Conservation (phyloP, 768 basidiomycete genomes). For the Panaeolus papilionaceus region DNA sequence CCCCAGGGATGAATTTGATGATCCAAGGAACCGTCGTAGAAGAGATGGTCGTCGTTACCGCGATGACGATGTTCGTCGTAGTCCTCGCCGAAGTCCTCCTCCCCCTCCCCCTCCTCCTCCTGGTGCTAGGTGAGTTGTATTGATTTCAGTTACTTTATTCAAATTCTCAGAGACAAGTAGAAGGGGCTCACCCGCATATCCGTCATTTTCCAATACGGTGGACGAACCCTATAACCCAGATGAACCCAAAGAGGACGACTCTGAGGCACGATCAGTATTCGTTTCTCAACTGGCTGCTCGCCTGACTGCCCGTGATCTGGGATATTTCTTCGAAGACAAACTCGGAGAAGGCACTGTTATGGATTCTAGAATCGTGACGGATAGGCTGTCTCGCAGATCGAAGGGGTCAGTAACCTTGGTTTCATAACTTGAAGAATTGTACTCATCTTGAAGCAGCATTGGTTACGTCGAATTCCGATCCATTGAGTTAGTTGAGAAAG, state of each 20-base stretch:
- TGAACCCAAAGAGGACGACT: conserved; percentile 94
- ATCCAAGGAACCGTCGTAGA: conserved; percentile 49
- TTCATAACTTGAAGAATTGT: conserved; percentile 2
- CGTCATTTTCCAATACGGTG: conserved; percentile 54
- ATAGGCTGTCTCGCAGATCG: conserved; percentile 92
- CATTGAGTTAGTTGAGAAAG: conserved; percentile 91
- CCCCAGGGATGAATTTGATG: conserved; percentile 69
- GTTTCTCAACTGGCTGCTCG: conserved; percentile 98
- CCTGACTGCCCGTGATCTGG: conserved; percentile 95
- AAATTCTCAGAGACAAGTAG: conserved; percentile 41
- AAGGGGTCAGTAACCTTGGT: conserved; percentile 75
- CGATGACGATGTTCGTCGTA: conserved; percentile 49
- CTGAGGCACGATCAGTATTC: conserved; percentile 98
- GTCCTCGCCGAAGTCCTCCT: conserved; percentile 38
- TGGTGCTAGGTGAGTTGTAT: conserved; percentile 48
- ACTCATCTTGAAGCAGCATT: conserved; percentile 61
- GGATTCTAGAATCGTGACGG: conserved; percentile 96
- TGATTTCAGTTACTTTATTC: conserved; percentile 19
- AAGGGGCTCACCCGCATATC: conserved; percentile 72
- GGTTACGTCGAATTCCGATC: conserved; percentile 97
- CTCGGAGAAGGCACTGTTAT: conserved; percentile 92
- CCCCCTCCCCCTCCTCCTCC: neutral
- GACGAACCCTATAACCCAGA: conserved; percentile 82
- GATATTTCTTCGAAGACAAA: conserved; percentile 98
- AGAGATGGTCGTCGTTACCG: conserved; percentile 42